Conservation (phyloP, 2,329 filamentous ascomycete genomes). For the Sclerotinia borealis region DNA sequence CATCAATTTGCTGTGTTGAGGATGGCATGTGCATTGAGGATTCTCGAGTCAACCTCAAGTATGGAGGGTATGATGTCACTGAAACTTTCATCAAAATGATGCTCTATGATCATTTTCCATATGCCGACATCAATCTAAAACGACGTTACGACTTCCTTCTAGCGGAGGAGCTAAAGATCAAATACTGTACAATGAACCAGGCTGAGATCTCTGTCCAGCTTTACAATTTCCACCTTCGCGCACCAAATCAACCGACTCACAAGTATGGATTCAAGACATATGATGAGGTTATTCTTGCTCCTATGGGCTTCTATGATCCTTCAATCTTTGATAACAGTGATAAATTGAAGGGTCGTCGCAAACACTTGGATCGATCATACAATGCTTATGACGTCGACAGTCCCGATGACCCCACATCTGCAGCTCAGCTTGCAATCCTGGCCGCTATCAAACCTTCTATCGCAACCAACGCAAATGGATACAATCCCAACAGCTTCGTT, state of each 20-base stretch:
- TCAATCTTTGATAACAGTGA: slow-evolving; percentile 74
- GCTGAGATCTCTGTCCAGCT: slow-evolving; percentile 82
- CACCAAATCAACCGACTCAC: slow-evolving; percentile 78
- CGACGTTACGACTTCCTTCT: slow-evolving; percentile 87
- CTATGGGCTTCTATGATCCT: slow-evolving; percentile 91
- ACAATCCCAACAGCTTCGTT: slow-evolving; percentile 32
- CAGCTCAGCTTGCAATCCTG: slow-evolving; percentile 68
- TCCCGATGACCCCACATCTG: slow-evolving; percentile 82
- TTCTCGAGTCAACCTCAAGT: slow-evolving; percentile 91
- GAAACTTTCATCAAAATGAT: slow-evolving; percentile 97
- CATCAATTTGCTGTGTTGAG: slow-evolving; percentile 92
- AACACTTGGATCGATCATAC: slow-evolving; percentile 78
- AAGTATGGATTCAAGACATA: slow-evolving; percentile 98
- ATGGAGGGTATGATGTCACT: slow-evolving; percentile 85
- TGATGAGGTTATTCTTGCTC: slow-evolving; percentile 89
- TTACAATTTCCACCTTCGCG: slow-evolving; percentile 84
- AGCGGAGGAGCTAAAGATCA: slow-evolving; percentile 92
- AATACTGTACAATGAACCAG: slow-evolving; percentile 86
- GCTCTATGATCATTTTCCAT: slow-evolving; percentile 92
- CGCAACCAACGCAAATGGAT: slow-evolving; percentile 38
- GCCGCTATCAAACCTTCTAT: slow-evolving; percentile 55
- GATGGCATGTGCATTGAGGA: slow-evolving; percentile 94
- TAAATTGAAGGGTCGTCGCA: slow-evolving; percentile 75
- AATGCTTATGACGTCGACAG: slow-evolving; percentile 86
- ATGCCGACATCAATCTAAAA: slow-evolving; percentile 86